Evolutionary conservation across 768 basidiomycete species (phyloP).

Genomic region (Lentinula boryana): DNA sequence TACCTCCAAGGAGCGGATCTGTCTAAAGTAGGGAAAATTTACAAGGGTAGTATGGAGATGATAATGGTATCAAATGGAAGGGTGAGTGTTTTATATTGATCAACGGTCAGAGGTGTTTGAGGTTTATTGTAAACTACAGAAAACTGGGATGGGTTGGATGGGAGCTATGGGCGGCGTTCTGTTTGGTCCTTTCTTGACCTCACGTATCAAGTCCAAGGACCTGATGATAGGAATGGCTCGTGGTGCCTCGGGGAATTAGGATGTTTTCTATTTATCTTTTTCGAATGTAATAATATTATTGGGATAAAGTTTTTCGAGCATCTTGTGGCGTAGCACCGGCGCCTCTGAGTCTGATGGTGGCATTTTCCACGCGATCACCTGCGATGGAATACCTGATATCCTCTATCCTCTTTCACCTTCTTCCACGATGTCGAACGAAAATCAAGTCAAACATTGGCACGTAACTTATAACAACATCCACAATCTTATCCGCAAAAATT

Average conservation of each 20-base stretch:
- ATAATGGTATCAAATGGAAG: conserved; percentile 48
- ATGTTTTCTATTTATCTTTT: too few species aligned
- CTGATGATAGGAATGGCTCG: conserved; percentile 13
- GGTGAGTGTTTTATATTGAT: conserved; percentile 19
- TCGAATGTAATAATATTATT: too few species aligned
- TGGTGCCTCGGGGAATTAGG: not conserved
- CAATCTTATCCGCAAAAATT: conserved; percentile 69
- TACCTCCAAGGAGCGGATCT: conserved; percentile 33
- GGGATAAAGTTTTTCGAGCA: too few species aligned
- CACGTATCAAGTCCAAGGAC: conserved; percentile 33
- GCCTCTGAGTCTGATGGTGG: not conserved
- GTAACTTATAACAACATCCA: conserved; percentile 93
- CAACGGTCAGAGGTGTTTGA: not conserved
- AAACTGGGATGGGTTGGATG: conserved; percentile 35
- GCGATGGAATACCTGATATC: not conserved
- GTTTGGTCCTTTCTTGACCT: conserved; percentile 38
- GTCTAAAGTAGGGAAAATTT: conserved; percentile 26
- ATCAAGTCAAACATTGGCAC: conserved; percentile 52
- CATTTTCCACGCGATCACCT: conserved; percentile 1
- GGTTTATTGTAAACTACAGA: conserved; percentile 19
- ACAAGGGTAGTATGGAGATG: conserved; percentile 44
- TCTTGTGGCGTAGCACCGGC: too few species aligned
- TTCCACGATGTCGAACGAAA: conserved; percentile 30
- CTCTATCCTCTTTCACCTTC: not conserved
- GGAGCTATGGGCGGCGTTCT: conserved; percentile 41